Evolutionary conservation across 495 filamentous ascomycete genomes (phyloP).

Genomic region (Astrocystis sublimbata): DNA sequence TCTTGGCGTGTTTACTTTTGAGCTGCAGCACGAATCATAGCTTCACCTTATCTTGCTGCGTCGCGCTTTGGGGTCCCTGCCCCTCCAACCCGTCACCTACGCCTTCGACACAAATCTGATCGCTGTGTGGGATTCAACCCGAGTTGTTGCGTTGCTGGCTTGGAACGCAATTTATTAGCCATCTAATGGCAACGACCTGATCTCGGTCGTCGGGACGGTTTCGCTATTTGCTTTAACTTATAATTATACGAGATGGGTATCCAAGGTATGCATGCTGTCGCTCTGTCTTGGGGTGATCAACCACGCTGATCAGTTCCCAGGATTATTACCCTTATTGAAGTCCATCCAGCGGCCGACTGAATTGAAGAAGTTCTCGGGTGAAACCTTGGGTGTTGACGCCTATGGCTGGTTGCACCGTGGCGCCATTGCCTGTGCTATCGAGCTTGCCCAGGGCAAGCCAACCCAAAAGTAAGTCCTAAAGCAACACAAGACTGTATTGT

Average conservation of each 20-base stretch:
- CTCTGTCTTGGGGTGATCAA: neutral
- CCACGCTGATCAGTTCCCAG: slow-evolving; percentile 50
- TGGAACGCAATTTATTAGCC: neutral
- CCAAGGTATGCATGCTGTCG: slow-evolving; percentile 52
- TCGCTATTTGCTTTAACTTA: slow-evolving; percentile 2
- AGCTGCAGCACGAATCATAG: neutral
- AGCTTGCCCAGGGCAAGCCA: slow-evolving; percentile 83
- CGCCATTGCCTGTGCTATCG: slow-evolving; percentile 85
- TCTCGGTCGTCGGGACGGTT: neutral
- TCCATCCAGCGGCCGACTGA: slow-evolving; percentile 90
- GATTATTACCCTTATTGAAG: slow-evolving; percentile 87
- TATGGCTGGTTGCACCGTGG: slow-evolving; percentile 99
- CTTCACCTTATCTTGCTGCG: slow-evolving; percentile 16
- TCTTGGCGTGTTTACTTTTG: slow-evolving; percentile 22
- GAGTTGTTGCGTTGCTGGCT: neutral
- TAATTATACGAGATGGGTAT: slow-evolving; percentile 66
- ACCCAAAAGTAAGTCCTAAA: slow-evolving; percentile 70
- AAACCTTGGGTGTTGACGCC: slow-evolving; percentile 89
- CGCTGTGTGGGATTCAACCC: neutral
- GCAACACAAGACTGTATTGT: neutral
- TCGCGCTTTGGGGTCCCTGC: slow-evolving; percentile 7
- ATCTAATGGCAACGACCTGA: slow-evolving; percentile 13
- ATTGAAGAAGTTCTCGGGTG: slow-evolving; percentile 82
- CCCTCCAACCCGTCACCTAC: neutral
- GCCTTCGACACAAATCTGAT: neutral